Base-by-base conservation (phyloP, 2,329 filamentous ascomycete genomes). In the Seiridium cupressi region DNA sequence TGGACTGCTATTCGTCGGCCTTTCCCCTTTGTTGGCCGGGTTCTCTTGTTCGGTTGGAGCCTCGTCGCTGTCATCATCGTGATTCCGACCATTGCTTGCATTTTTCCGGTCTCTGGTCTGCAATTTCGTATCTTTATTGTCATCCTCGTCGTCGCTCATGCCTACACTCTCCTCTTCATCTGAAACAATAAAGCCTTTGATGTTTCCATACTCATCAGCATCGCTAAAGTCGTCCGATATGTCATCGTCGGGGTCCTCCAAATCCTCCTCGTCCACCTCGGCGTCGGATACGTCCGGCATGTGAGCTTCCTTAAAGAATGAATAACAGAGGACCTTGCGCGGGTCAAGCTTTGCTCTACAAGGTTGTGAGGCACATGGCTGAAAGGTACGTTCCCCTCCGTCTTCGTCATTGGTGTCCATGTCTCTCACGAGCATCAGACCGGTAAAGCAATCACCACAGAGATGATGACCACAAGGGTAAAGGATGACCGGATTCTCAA, bases 391-490 rank as follows among this genome's bases (percentile, higher is more conserved):
- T 4, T 38, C 46, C 44, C 53, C 60, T n/a, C 38, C 40, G 3
- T 61, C 48, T n/a, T 48, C 35, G 18, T 60, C 58, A 34, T 11
- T 10, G n/a, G 10, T 35, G 11, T 34, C 49, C 1, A 61, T 42
- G 13, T 64, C 58, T 48, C 32, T 58, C 6, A 59, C 34, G 34
- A 64, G 57, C 51, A 67, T 64, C 58, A 66, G 61, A 4, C 58
- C 64, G 2, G 68, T 66, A 55, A 72, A 72, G 47, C 71, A 73
- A 35, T 58, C 57, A 0, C 62, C 60, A 26, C 72, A 74, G 5
- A 73, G 44, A 26, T 64, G 51, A 51, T 73, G 71, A 4, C 71
- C 71, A n/a, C 70, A 74, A 2, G 72, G 68, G 53, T 64, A 64
- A 26, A 72, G 62, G 46, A 73, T 65, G 26, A 73, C 44, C 1